These are phyloP conservation scores for Hippophae rhamnoides DNA, from an alignment of 306 rosid genomes.

Conservation along the genomic window DNA sequence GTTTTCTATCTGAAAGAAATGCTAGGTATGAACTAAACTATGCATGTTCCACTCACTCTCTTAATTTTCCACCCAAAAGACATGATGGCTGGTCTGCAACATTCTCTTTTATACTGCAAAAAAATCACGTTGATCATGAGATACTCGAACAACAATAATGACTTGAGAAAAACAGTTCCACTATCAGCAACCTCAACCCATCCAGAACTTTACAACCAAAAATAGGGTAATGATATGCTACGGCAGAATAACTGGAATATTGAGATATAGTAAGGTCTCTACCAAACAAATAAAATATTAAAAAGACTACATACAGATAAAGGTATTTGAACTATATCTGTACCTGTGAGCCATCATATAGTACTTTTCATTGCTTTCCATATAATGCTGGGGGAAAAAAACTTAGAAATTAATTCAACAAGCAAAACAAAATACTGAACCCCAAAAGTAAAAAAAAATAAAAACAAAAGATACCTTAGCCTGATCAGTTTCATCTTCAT, in stretches of 20 bases:
- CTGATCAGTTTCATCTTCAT: slow-evolving; percentile 96
- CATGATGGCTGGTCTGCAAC: slow-evolving; percentile 76
- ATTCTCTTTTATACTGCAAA: slow-evolving; percentile 87
- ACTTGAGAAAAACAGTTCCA: slow-evolving; percentile 4
- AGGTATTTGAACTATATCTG: slow-evolving; percentile 8
- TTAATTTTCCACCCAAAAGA: slow-evolving; percentile 74
- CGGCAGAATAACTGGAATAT: neutral
- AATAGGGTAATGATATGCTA: neutral
- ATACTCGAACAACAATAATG: neutral
- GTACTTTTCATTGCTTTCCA: slow-evolving; percentile 99
- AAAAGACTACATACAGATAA: slow-evolving; percentile 9
- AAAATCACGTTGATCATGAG: slow-evolving; percentile 11
- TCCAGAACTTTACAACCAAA: slow-evolving; percentile 4
- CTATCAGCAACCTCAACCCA: slow-evolving; percentile 19
- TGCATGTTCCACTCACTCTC: slow-evolving; percentile 65
- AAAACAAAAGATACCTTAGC: slow-evolving; percentile 68
- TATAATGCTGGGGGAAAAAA: slow-evolving; percentile 70
- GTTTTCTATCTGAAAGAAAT: no score
- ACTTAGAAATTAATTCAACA: slow-evolving; percentile 14
- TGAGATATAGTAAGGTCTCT: slow-evolving; percentile 1
- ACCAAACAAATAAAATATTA: neutral
- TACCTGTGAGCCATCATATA: slow-evolving; percentile 99
- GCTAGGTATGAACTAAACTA: neutral
- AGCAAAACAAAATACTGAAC: slow-evolving; percentile 10
- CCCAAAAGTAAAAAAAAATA: slow-evolving; percentile 9